phyloP scores from a whole-genome alignment of 768 basidiomycete species.

The Lactifluus pinguis region DNA sequence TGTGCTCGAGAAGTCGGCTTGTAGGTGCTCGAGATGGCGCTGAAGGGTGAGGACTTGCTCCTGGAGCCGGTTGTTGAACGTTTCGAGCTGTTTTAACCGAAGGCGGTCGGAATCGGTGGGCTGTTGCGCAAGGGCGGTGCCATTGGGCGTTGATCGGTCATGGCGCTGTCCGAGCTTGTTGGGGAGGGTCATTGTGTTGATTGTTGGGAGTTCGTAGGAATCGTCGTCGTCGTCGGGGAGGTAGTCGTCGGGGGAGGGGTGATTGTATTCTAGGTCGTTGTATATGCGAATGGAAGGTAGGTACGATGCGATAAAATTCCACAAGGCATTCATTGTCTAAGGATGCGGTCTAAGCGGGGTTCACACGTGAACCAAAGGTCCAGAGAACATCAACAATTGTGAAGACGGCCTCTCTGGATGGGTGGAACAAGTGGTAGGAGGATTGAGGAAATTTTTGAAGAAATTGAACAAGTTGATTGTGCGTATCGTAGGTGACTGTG shows the following conservation, averaged over 20 bases:
- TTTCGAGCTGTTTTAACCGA: constrained; percentile 12
- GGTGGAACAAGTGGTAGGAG: background rate
- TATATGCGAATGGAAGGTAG: constrained; percentile 12
- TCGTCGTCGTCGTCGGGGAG: constrained; percentile 15
- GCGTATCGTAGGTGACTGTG: constrained; percentile 5
- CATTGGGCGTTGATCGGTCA: constrained; percentile 6
- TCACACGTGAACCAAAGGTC: constrained; percentile 8
- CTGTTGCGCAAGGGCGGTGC: background rate
- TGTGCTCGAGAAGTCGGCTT: constrained; percentile 17
- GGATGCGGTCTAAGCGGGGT: constrained; percentile 12
- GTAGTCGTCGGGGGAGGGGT: constrained; percentile 9
- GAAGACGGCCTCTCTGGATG: background rate
- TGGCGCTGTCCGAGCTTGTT: constrained; percentile 12
- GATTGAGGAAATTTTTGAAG: background rate
- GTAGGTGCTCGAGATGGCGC: constrained; percentile 18
- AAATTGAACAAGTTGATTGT: background rate
- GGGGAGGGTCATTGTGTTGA: constrained; percentile 1
- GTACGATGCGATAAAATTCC: constrained; percentile 18
- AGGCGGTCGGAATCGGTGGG: background rate
- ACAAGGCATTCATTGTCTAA: constrained; percentile 19
- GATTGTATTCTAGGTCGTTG: constrained; percentile 13
- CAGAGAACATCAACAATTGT: constrained; percentile 7
- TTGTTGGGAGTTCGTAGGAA: constrained; percentile 16
- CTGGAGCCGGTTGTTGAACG: constrained; percentile 14
- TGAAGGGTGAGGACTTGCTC: constrained; percentile 18